Evolutionary conservation across 2,329 filamentous ascomycete species (phyloP), one percentile per base, ranked within the genome.

Genomic region (Penicillium expansum): DNA sequence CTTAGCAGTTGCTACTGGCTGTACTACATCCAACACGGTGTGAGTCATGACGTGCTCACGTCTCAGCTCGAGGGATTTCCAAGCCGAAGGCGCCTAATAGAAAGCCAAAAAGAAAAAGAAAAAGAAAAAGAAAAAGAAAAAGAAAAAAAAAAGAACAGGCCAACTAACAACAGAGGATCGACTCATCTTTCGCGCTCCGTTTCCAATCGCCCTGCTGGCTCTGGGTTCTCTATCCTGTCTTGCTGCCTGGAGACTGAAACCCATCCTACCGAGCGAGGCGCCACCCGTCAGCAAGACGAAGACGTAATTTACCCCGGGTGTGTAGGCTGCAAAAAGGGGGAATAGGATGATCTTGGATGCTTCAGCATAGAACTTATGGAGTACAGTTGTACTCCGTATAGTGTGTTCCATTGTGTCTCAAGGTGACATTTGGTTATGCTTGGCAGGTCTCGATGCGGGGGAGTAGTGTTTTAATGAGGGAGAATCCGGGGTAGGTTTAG

Each of bases 11-110:
- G 18, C 29, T 18, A 52, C 49, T 44, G 49, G 49, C 49, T 44
- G 49, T 44, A 30, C 29, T 13, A 42, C 38, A 33, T 52, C 29
- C 52, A 54, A 54, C 56, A 51, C 60, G 50, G 47, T 39, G 47
- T 52, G 53, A 56, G 60, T 57, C 44, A 62, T 62, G 55, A 62
- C 61, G 57, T 63, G 55, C 56, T 57, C 45, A 32, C 45, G 24
- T 43, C 37, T 48, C 56, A 49, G 29, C 29, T 33, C 18, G 18
- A 33, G 44, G 44, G 33, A n/a, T 20, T 33, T 16, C 37, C 24
- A 35, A 33, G 48, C 27, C 32, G 48, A 51, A 43, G 33, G 27
- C n/a, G 37, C 18, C 14, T 24, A 18, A 14, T 13, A 13, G 47
- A 29, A 43, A 45, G 29, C 4, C 8, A 16, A 27, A 9, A 47